Percentiles rank a stretch among this genome's conserved stretches.
These are phyloP conservation scores for Pugionium dolabratum DNA, from an alignment of 345 rosid species.

Conservation along the genomic window DNA sequence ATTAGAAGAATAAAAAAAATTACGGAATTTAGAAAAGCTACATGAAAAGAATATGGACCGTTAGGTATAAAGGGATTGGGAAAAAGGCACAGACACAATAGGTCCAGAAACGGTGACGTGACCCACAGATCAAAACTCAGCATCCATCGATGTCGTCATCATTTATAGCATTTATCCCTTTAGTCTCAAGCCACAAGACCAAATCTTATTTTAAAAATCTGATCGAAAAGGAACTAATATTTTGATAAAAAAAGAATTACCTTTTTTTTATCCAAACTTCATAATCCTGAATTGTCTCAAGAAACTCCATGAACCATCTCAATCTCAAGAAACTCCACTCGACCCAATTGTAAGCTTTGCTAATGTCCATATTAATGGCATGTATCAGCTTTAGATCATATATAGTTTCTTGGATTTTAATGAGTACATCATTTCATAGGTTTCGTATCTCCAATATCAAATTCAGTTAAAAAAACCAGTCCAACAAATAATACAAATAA, in stretches of 20 bases:
- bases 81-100: conserved; percentile 35
- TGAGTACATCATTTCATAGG: no score
- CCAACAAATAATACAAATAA: no score
- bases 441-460: no score
- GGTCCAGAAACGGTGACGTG: conserved; percentile 43
- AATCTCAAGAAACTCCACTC: no score
- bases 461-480: no score
- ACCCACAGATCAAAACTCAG: conserved; percentile 35
- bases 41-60: conserved; percentile 39
- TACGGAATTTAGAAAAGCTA: conserved; percentile 34
- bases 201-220: conserved; percentile 28
- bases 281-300: neutral
- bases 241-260: neutral
- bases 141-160: conserved; percentile 39
- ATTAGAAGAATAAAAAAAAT: conserved; percentile 37
- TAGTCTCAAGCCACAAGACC: conserved; percentile 34
- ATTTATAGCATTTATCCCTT: conserved; percentile 33
- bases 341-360: no score
- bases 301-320: no score
- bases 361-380: no score
- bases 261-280: neutral
- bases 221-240: neutral
- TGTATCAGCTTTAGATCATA: no score
- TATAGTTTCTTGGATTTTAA: no score
- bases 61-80: conserved; percentile 34